These are phyloP conservation scores for Leersia perrieri DNA, from an alignment of 176 grass and related monocot species.

Conservation along the genomic window DNA sequence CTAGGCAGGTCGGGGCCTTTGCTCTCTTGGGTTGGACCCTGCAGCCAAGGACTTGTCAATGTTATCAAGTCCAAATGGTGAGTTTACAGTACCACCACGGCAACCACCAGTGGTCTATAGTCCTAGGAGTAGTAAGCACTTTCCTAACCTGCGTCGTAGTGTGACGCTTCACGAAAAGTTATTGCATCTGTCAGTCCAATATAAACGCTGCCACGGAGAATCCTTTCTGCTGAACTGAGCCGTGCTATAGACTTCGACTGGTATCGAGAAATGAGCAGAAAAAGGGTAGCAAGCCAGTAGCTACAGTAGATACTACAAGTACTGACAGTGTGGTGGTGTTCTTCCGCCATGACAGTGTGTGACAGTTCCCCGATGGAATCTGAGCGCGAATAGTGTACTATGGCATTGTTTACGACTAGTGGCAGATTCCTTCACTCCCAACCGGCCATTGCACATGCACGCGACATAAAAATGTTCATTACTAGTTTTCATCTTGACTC, in stretches of 20 bases:
- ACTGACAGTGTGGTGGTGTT: not conserved
- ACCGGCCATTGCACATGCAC: constrained; percentile 2
- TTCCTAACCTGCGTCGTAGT: not conserved
- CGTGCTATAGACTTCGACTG: not conserved
- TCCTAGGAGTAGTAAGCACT: constrained; percentile 4
- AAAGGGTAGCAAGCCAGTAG: constrained; percentile 2
- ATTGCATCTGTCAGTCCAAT: not conserved
- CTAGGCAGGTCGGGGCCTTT: not conserved
- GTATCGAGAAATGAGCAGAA: constrained; percentile 35
- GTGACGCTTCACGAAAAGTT: constrained; percentile 14
- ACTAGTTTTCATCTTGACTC: not conserved
- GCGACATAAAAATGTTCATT: not conserved
- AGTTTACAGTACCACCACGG: not conserved
- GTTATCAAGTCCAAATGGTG: constrained; percentile 11
- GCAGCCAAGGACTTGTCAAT: constrained; percentile 1
- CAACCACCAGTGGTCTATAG: not conserved
- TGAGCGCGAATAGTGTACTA: not conserved
- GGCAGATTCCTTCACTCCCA: constrained; percentile 21
- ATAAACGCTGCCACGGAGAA: constrained; percentile 17
- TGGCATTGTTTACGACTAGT: not conserved
- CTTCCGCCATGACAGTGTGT: not conserved
- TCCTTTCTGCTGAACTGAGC: constrained; percentile 20
- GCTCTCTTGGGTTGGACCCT: not conserved
- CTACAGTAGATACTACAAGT: not conserved
- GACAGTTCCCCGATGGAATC: not conserved